These are phyloP conservation scores for Fusarium oxysporum DNA, from an alignment of 2,329 filamentous ascomycete species.

Conservation along the genomic window DNA sequence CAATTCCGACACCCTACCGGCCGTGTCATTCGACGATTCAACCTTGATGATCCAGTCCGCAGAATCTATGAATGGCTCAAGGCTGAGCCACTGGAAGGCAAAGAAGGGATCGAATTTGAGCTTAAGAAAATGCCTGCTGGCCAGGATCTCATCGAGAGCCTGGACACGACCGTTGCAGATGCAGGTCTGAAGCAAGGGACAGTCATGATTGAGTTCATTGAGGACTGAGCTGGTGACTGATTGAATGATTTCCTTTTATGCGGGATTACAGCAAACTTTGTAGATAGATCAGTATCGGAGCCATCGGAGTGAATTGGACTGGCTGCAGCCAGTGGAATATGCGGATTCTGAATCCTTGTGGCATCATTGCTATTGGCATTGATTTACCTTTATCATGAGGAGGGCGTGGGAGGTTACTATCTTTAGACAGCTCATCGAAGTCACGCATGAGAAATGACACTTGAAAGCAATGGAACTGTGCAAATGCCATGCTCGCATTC, in stretches of 20 bases:
- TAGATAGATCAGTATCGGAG: slow-evolving; percentile 38
- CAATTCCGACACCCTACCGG: slow-evolving; percentile 91
- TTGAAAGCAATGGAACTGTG: not conserved
- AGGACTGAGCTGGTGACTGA: slow-evolving; percentile 55
- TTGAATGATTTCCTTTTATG: slow-evolving; percentile 27
- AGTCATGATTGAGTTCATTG: slow-evolving; percentile 92
- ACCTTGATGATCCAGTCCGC: slow-evolving; percentile 78
- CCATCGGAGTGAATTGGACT: slow-evolving; percentile 35
- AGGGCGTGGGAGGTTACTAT: slow-evolving; percentile 22
- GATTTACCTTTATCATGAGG: slow-evolving; percentile 17
- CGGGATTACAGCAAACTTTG: slow-evolving; percentile 34
- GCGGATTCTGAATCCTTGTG: slow-evolving; percentile 23
- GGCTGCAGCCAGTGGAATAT: slow-evolving; percentile 23
- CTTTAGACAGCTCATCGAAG: slow-evolving; percentile 33
- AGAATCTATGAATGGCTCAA: slow-evolving; percentile 98
- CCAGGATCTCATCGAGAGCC: slow-evolving; percentile 81
- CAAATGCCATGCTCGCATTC: not conserved
- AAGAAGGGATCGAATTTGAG: slow-evolving; percentile 83
- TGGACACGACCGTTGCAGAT: slow-evolving; percentile 81
- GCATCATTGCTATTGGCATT: slow-evolving; percentile 17
- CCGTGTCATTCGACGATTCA: slow-evolving; percentile 88
- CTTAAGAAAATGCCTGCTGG: slow-evolving; percentile 83
- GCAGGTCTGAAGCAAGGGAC: slow-evolving; percentile 92
- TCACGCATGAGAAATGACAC: slow-evolving; percentile 15
- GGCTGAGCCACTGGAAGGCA: slow-evolving; percentile 83